phyloP scores from a whole-genome alignment of 2,329 filamentous ascomycete genomes.

The Botryotinia narcissicola region DNA sequence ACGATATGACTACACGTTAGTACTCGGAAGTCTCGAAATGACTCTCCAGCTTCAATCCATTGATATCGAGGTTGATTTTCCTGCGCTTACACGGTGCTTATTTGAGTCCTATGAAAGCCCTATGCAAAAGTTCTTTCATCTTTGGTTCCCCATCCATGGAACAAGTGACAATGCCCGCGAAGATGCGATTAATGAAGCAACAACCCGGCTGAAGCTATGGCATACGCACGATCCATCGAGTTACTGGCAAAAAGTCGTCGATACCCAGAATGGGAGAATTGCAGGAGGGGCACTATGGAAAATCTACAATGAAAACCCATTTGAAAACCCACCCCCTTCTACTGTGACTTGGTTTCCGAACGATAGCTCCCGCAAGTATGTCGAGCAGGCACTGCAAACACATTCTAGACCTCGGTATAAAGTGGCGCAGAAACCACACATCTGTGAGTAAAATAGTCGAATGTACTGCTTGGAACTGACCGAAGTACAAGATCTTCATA shows the following conservation, averaged over 20 bases:
- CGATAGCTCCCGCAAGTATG: conserved; percentile 15
- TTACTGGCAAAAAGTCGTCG: conserved; percentile 20
- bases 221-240: conserved; percentile 17
- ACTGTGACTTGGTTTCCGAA: conserved; percentile 18
- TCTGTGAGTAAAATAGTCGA: conserved; percentile 18
- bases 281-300: conserved; percentile 18
- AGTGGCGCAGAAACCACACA: conserved; percentile 12
- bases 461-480: background rate
- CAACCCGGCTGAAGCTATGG: conserved; percentile 20
- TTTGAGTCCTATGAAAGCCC: conserved; percentile 20
- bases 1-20: background rate
- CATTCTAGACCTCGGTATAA: conserved; percentile 12
- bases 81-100: conserved; percentile 35
- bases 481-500: conserved; percentile 15
- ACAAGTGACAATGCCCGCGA: conserved; percentile 14
- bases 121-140: conserved; percentile 10
- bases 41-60: conserved; percentile 13
- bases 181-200: conserved; percentile 19
- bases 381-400: conserved; percentile 7
- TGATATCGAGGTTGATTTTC: background rate
- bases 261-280: conserved; percentile 17
- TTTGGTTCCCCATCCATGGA: conserved; percentile 19
- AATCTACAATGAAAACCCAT: conserved; percentile 18
- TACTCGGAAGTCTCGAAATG: background rate
- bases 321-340: background rate